Evolutionary conservation across 257 asterid species (phyloP), one percentile per base, ranked within the genome.

Genomic region (Solanum stenotomum): DNA sequence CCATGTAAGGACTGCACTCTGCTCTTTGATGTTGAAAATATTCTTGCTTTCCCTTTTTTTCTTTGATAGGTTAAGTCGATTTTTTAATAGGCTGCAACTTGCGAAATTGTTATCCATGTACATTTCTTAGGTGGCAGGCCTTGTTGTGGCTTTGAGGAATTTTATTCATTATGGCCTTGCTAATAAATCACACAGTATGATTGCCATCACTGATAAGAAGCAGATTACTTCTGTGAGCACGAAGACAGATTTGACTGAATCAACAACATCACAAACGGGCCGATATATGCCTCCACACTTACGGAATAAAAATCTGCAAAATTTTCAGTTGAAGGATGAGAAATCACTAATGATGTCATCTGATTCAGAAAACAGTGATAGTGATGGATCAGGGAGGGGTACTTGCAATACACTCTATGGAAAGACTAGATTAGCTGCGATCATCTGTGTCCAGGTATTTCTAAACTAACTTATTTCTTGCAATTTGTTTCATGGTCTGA

Each of bases 341-440:
- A 91, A 92, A 82, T 65, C 90, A 89, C 84, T 84, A 74, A 86
- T 79, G 89, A 88, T 92, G 46, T 93, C 96, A 78, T 96, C 98
- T 79, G 98, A 95, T 94, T 96, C 99, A 90, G 99, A 96, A 88
- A 94, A 91, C 91, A 94, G 99, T 87, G 99, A 96, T 86, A 92
- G 90, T 91, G 99, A 96, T 93, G 98, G 94, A 90, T 86, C 95
- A 42, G 88, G 87, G 89, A 87, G 87, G 85, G 94, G 93, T 90
- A 86, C 87, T 87, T 89, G 89, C 87, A 86, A 89, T 90, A 91
- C 65, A 46, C 90, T 49, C 87, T 94, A 90, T 85, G 95, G 92
- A 25, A 93, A 91, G 92, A 92, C 98, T 89, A 94, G 99, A 90
- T 84, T 96, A 86, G 94, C 96, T 92, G 98, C 98, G 40, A 95